Evolutionary conservation across 208 protist species (phyloP), one percentile per base, ranked within the genome.

Genomic region (Porcisia deanei): DNA sequence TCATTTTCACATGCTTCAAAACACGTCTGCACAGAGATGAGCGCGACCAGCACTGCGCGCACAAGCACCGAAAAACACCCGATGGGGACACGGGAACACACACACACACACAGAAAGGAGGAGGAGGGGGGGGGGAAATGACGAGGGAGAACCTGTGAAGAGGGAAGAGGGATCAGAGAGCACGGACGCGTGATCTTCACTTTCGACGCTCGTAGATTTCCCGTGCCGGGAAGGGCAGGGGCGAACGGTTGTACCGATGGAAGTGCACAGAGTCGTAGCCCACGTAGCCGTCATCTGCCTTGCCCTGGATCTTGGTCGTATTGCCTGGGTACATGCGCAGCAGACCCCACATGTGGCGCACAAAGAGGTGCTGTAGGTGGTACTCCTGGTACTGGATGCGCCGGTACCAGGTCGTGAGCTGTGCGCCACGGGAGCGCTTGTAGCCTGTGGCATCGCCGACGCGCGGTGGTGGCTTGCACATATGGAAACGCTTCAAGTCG

Each of bases 381-480:
- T 94, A 97, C 81, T 97, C 93, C 85, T 97, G 93, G 80, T 97
- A 97, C 81, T 96, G 91, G 75, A 95, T 96, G 53, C 93, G 89
- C 37, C 91, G 85, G 74, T 97, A 94, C 93, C 93, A 97, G 63
- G 91, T 95, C 37, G 79, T 87, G 57, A 97, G 61, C 84, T 97
- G 93, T 52, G 85, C 85, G 34, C 82, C 78, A 39, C 93, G 87
- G 0, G 88, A 86, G 25, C 90, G 89, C 72, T 95, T 95, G 88
- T 94, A 97, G 10, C 93, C 93, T 25, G 93, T 97, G 49, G 90
- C 77, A 76, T 97, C 93, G 63, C 89, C 89, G 25, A 86, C 83
- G 67, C 86, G 84, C 65, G 85, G 80, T 18, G 86, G 78, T 9
- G 88, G 90, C 78, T 89, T 91, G 82, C 90, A 94, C 91, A 96